Conservation (phyloP, 139 green algal genomes). For the Tetraselmis striata region DNA sequence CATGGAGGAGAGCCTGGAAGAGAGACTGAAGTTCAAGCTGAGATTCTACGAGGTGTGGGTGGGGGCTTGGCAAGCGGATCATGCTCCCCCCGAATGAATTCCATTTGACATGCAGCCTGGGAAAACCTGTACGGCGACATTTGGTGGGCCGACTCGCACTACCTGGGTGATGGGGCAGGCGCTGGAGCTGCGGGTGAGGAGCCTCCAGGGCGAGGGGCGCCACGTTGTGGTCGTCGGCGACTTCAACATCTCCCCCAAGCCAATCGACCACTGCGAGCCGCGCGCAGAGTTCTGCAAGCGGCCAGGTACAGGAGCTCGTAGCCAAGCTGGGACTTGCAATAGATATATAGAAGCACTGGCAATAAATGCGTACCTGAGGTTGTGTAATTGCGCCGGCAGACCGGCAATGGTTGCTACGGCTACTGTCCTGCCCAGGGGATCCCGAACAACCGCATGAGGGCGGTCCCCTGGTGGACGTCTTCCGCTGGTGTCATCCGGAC, state of each 20-base stretch:
- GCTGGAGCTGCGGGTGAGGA: slow-evolving; percentile 35
- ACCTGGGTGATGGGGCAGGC: too few species aligned
- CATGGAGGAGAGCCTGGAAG: slow-evolving; percentile 23
- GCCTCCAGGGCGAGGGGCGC: slow-evolving; percentile 26
- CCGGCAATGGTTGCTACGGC: slow-evolving; percentile 32
- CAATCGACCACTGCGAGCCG: slow-evolving; percentile 31
- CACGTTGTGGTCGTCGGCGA: slow-evolving; percentile 58
- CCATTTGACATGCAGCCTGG: too few species aligned
- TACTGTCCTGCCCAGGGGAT: slow-evolving; percentile 17
- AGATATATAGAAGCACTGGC: too few species aligned
- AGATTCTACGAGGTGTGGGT: slow-evolving; percentile 21
- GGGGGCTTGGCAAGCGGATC: neutral
- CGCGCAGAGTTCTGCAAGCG: neutral
- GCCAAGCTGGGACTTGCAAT: too few species aligned
- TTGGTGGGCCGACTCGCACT: too few species aligned
- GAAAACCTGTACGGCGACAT: too few species aligned
- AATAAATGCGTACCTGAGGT: neutral
- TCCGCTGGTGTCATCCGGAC: slow-evolving; percentile 43
- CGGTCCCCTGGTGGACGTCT: slow-evolving; percentile 38
- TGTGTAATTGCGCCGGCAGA: slow-evolving; percentile 9
- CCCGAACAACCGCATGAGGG: neutral
- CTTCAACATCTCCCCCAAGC: slow-evolving; percentile 59
- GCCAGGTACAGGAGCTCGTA: neutral
- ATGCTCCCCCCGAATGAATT: too few species aligned
- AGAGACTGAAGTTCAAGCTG: slow-evolving; percentile 37